phyloP scores from a whole-genome alignment of 2,329 filamentous ascomycete genomes.

The Macroventuria anomochaeta region DNA sequence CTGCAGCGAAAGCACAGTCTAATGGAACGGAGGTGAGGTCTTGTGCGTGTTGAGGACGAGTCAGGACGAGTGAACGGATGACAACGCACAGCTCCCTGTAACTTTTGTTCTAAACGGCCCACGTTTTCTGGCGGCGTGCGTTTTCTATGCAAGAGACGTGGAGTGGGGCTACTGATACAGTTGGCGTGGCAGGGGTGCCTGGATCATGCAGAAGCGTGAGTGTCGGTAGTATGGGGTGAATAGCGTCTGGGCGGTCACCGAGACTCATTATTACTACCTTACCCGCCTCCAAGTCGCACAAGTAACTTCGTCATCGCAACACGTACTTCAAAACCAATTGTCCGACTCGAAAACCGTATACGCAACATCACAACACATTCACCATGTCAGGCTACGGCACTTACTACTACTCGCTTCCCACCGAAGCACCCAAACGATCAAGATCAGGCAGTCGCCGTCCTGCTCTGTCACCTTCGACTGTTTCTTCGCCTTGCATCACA shows the following conservation, averaged over 20 bases:
- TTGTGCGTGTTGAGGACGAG: slow-evolving; percentile 34
- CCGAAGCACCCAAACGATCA: slow-evolving; percentile 43
- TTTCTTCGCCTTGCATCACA: slow-evolving; percentile 54
- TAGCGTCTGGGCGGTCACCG: slow-evolving; percentile 44
- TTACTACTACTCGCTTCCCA: slow-evolving; percentile 50
- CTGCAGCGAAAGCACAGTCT: slow-evolving; percentile 33
- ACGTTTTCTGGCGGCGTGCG: slow-evolving; percentile 47
- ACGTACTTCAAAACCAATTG: slow-evolving; percentile 22
- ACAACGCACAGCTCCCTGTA: slow-evolving; percentile 48
- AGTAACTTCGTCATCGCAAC: slow-evolving; percentile 20
- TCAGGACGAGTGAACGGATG: slow-evolving; percentile 48
- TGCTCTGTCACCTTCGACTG: slow-evolving; percentile 54
- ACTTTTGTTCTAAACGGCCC: slow-evolving; percentile 44
- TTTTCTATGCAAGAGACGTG: slow-evolving; percentile 40
- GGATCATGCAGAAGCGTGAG: slow-evolving; percentile 42
- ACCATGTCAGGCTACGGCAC: slow-evolving; percentile 45
- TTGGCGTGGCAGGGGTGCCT: slow-evolving; percentile 38
- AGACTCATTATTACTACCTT: slow-evolving; percentile 43
- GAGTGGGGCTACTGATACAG: slow-evolving; percentile 48
- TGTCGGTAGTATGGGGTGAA: slow-evolving; percentile 48
- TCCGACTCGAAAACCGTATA: slow-evolving; percentile 21
- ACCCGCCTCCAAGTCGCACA: slow-evolving; percentile 16
- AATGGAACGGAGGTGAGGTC: slow-evolving; percentile 36
- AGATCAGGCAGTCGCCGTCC: slow-evolving; percentile 50
- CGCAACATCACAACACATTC: slow-evolving; percentile 24